Evolutionary conservation across 2,329 filamentous ascomycete genomes (phyloP), one percentile per base, ranked within the genome.

Genomic region (Triangularia setosa): DNA sequence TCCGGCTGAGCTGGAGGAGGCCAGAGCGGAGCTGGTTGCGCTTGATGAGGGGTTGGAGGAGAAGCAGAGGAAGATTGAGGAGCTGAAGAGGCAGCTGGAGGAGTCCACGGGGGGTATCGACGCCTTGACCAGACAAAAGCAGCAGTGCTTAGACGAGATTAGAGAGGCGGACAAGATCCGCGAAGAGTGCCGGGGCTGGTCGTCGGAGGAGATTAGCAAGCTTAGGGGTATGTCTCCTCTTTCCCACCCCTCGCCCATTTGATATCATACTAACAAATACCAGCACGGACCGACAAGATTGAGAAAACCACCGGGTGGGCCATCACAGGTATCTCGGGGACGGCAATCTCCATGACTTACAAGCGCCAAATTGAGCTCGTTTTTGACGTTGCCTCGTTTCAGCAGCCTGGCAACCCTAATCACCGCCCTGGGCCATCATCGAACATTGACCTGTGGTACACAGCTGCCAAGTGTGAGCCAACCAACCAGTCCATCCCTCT

Each of bases 151-250:
- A 28, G 83, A 86, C 27, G 90, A 95, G 57, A 97, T 96, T 64
- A 84, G 87, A 64, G 89, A 92, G 71, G 91, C 93, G 0, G 93
- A 97, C 75, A 88, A 87, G 68, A 82, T 96, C 25, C 86, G 91
- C 67, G 93, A 97, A 74, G 91, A 96, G 72, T 96, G 90, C 74
- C 87, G 93, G 61, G 93, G 94, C 44, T 97, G 93, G 89, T 94
- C 89, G 63, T 86, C 89, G 60, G 88, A 84, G 27, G 95, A 98
- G 77, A 91, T 98, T 68, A 84, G 84, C 68, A 80, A 81, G 44
- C 81, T 96, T n/a, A 93, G 93, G 83, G 85, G 90, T 91, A 82
- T n/a, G n/a, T 74, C 80, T 72, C 23, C 18, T 11, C 16, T 6
- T 28, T 3, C 21, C 12, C 5, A 27, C 23, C 23, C 23, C 12